Conservation (phyloP, 768 basidiomycete genomes). For the Pleurotus ostreatus region DNA sequence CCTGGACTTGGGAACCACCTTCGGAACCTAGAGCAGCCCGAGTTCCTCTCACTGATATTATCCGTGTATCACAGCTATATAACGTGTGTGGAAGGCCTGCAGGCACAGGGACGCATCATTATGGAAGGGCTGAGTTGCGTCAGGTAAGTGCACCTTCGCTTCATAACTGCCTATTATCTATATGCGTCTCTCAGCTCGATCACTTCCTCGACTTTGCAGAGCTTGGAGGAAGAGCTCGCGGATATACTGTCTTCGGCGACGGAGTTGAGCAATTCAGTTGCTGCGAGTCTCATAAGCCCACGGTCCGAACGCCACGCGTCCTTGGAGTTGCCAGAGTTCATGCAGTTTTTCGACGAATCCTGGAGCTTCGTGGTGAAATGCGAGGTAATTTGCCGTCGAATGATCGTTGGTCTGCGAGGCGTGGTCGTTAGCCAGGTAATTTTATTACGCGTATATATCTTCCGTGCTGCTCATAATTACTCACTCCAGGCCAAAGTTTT, state of each 20-base stretch:
- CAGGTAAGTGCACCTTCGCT: slow-evolving; percentile 20
- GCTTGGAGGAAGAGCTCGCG: slow-evolving; percentile 59
- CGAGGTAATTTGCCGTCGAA: slow-evolving; percentile 79
- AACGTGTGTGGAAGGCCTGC: slow-evolving; percentile 63
- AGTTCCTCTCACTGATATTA: slow-evolving; percentile 62
- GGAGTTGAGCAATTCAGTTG: slow-evolving; percentile 81
- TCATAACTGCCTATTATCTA: not conserved
- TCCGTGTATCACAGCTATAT: slow-evolving; percentile 59
- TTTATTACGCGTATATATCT: slow-evolving; percentile 4
- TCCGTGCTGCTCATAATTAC: slow-evolving; percentile 9
- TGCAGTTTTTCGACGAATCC: slow-evolving; percentile 75
- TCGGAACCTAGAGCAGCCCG: slow-evolving; percentile 60
- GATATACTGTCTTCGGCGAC: slow-evolving; percentile 79
- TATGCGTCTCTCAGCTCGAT: slow-evolving; percentile 25
- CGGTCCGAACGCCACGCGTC: slow-evolving; percentile 78
- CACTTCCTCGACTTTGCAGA: slow-evolving; percentile 29
- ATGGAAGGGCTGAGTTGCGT: slow-evolving; percentile 52
- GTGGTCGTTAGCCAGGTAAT: slow-evolving; percentile 76
- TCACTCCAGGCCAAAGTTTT: slow-evolving; percentile 74
- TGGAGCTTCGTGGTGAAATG: slow-evolving; percentile 90
- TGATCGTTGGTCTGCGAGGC: slow-evolving; percentile 92
- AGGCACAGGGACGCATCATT: slow-evolving; percentile 55
- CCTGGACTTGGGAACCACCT: slow-evolving; percentile 51
- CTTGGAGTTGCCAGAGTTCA: slow-evolving; percentile 70
- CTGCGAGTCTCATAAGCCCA: slow-evolving; percentile 71